Conservation (phyloP, 208 protist genomes). For the Acanthamoeba lugdunensis region DNA sequence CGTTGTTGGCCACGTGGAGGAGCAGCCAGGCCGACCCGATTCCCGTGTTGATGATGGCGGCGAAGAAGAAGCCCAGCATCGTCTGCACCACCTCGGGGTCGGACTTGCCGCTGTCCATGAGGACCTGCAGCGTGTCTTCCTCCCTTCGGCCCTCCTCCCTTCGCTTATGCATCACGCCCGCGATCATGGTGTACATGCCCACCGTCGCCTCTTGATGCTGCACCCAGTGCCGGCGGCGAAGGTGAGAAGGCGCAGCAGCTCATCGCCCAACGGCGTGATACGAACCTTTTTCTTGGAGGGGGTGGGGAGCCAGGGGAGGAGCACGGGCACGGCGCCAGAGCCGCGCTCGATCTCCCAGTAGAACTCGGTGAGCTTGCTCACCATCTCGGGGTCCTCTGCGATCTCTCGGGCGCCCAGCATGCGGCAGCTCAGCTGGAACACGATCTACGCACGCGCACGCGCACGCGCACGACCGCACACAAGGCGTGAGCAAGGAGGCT, state of each 20-base stretch:
- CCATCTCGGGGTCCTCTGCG: neutral
- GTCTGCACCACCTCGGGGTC: conserved; percentile 36
- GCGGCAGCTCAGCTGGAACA: conserved; percentile 59
- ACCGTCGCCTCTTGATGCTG: conserved; percentile 6
- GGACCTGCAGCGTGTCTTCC: conserved; percentile 43
- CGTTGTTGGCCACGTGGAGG: conserved; percentile 11
- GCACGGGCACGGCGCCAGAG: conserved; percentile 40
- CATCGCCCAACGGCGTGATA: too few relatives aligned
- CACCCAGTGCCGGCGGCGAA: neutral
- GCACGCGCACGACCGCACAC: neutral
- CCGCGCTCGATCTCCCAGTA: conserved; percentile 47
- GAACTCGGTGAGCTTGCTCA: neutral
- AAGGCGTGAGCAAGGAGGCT: neutral
- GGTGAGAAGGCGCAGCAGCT: too few relatives aligned
- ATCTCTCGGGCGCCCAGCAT: conserved; percentile 58
- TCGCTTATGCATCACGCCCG: conserved; percentile 6
- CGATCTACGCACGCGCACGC: neutral
- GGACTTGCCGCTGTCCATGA: conserved; percentile 56
- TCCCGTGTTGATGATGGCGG: conserved; percentile 64
- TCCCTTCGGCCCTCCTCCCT: conserved; percentile 24
- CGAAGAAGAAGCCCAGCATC: conserved; percentile 46
- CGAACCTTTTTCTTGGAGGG: conserved; percentile 6
- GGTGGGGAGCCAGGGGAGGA: conserved; percentile 45
- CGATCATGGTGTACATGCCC: conserved; percentile 22
- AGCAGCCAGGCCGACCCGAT: conserved; percentile 59